These are phyloP conservation scores for Zizania latifolia DNA, from an alignment of 176 grass and related monocot species.

Conservation along the genomic window DNA sequence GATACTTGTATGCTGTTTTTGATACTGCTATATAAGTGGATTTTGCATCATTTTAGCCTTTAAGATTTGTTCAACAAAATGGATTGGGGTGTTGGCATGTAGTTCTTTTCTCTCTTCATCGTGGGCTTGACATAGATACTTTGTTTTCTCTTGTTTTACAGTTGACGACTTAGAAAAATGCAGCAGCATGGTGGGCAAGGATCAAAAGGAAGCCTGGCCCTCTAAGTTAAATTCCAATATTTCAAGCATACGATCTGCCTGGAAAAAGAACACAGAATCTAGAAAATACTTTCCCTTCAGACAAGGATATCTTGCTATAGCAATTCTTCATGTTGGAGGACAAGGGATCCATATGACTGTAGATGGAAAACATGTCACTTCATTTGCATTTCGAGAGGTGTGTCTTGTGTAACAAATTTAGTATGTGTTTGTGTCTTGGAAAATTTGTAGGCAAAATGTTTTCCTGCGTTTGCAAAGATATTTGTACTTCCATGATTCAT, in stretches of 20 bases:
- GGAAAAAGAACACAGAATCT: conserved; percentile 40
- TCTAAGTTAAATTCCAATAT: conserved; percentile 49
- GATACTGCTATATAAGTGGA: neutral
- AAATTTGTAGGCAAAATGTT: neutral
- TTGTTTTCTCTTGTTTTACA: conserved; percentile 43
- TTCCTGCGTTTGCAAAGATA: neutral
- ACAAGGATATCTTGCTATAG: conserved; percentile 86
- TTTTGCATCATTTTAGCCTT: neutral
- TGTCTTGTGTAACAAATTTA: neutral
- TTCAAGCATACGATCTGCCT: conserved; percentile 35
- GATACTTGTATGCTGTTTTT: neutral
- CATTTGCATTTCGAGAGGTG: conserved; percentile 90
- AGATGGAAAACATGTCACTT: conserved; percentile 93
- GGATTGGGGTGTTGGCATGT: neutral
- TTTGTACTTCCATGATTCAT: neutral
- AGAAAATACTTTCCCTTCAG: conserved; percentile 84
- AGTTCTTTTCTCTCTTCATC: conserved; percentile 1
- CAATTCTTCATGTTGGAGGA: conserved; percentile 73
- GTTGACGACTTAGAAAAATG: conserved; percentile 91
- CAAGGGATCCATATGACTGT: conserved; percentile 94
- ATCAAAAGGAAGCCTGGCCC: conserved; percentile 34
- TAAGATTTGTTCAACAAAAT: conserved; percentile 10
- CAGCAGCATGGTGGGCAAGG: conserved; percentile 65
- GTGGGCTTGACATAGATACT: neutral
- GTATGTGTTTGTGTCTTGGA: neutral